These are phyloP conservation scores for Calvatia gigantea DNA, from an alignment of 768 basidiomycete species.

Conservation along the genomic window DNA sequence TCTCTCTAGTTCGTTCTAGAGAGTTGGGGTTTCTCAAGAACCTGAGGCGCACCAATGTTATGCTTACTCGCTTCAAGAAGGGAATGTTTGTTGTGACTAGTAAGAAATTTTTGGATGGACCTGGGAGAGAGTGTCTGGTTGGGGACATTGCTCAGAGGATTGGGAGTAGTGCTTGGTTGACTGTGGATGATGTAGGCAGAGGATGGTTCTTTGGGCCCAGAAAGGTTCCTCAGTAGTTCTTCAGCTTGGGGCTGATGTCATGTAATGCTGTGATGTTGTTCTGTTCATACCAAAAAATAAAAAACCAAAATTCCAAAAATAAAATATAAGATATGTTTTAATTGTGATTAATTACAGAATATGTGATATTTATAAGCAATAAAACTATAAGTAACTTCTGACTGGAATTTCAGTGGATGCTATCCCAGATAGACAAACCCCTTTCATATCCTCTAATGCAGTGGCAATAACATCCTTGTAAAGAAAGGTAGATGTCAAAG, in stretches of 20 bases:
- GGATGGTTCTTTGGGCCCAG: slow-evolving; percentile 18
- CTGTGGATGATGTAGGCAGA: slow-evolving; percentile 34
- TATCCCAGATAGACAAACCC: slow-evolving; percentile 38
- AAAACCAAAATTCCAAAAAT: slow-evolving; percentile 4
- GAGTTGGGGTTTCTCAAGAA: slow-evolving; percentile 67
- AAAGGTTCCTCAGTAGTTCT: neutral
- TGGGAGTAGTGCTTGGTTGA: slow-evolving; percentile 37
- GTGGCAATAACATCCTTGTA: slow-evolving; percentile 63
- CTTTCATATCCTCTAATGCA: slow-evolving; percentile 68
- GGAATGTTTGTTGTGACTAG: slow-evolving; percentile 77
- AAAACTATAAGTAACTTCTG: slow-evolving; percentile 27
- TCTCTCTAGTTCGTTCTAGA: slow-evolving; percentile 64
- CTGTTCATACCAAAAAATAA: neutral
- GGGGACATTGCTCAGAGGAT: slow-evolving; percentile 36
- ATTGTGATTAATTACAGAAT: neutral
- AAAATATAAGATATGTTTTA: neutral
- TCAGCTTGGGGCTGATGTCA: slow-evolving; percentile 1
- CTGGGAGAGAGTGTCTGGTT: slow-evolving; percentile 45
- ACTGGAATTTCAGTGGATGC: slow-evolving; percentile 15
- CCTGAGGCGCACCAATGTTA: slow-evolving; percentile 75
- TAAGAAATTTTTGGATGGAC: slow-evolving; percentile 52
- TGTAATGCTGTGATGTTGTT: neutral
- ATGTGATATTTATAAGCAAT: neutral
- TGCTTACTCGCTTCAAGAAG: slow-evolving; percentile 77
- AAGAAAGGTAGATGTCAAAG: slow-evolving; percentile 62